A percentile compares a stretch with the other conserved stretches of the same genome.
phyloP scores from a whole-genome alignment of 805 yeast species.

The Ogataea thermomethanolica region DNA sequence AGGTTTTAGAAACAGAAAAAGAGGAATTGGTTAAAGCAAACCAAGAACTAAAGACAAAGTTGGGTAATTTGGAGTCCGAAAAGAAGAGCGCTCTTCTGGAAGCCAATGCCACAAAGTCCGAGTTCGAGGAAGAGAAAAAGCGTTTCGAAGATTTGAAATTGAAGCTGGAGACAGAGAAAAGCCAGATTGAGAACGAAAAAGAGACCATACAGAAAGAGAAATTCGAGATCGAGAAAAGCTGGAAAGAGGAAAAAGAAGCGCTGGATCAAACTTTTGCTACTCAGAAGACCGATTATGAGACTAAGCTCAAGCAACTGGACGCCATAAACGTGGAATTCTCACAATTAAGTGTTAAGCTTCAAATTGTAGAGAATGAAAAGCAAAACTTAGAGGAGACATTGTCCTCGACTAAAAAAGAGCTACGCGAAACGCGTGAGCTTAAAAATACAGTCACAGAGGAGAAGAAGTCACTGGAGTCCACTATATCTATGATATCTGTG shows the following conservation, averaged over 20 bases:
- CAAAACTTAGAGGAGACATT: constrained; percentile 19
- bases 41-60: constrained; percentile 5
- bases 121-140: no score
- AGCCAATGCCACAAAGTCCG: no score
- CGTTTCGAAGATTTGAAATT: no score
- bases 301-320: neutral
- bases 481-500: constrained; percentile 33
- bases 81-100: no score
- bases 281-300: neutral
- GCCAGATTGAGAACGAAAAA: neutral
- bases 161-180: neutral
- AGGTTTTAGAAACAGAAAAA: constrained; percentile 2
- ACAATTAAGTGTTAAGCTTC: neutral
- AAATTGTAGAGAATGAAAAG: constrained; percentile 36
- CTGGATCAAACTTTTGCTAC: neutral
- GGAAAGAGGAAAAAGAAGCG: neutral
- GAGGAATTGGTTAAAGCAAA: constrained; percentile 14
- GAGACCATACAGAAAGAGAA: neutral
- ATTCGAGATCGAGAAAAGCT: neutral
- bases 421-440: constrained; percentile 24
- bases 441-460: constrained; percentile 22
- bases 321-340: neutral
- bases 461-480: constrained; percentile 19
- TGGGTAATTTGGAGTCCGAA: no score
- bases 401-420: constrained; percentile 24